phyloP scores from a whole-genome alignment of 2,329 filamentous ascomycete species.

The Rutstroemia sp. region DNA sequence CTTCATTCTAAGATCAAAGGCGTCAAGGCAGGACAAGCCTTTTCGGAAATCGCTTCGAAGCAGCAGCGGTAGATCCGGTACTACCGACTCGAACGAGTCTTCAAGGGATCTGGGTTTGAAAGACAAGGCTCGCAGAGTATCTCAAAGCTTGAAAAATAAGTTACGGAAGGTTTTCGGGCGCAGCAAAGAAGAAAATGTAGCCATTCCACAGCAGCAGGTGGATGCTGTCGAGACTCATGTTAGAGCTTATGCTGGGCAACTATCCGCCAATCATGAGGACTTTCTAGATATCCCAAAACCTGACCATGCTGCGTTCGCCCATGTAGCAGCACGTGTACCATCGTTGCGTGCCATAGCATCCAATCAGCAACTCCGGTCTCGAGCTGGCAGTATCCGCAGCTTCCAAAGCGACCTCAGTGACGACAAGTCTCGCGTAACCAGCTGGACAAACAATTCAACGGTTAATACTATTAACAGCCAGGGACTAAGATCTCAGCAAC shows the following conservation, averaged over 20 bases:
- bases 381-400: conserved; percentile 48
- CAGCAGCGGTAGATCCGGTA: conserved; percentile 33
- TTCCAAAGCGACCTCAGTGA: conserved; percentile 35
- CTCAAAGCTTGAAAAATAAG: conserved; percentile 52
- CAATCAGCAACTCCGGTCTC: conserved; percentile 41
- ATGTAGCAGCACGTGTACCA: conserved; percentile 42
- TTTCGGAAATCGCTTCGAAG: conserved; percentile 45
- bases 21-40: conserved; percentile 23
- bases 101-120: conserved; percentile 35
- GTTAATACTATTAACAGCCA: conserved; percentile 43
- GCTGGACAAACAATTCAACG: conserved; percentile 58
- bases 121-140: conserved; percentile 53
- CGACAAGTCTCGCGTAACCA: conserved; percentile 60
- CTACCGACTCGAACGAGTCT: conserved; percentile 19
- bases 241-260: conserved; percentile 19
- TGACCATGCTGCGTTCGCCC: conserved; percentile 40
- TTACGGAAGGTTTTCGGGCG: conserved; percentile 51
- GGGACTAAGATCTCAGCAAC: conserved; percentile 8
- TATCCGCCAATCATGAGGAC: conserved; percentile 26
- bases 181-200: conserved; percentile 29
- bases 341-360: conserved; percentile 42
- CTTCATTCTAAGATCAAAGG: conserved; percentile 36
- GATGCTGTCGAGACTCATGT: conserved; percentile 33
- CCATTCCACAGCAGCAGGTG: conserved; percentile 46
- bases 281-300: conserved; percentile 31